Evolutionary conservation across 768 basidiomycete genomes (phyloP), one percentile per base, ranked within the genome.

Genomic region (Naganishia antarctica): DNA sequence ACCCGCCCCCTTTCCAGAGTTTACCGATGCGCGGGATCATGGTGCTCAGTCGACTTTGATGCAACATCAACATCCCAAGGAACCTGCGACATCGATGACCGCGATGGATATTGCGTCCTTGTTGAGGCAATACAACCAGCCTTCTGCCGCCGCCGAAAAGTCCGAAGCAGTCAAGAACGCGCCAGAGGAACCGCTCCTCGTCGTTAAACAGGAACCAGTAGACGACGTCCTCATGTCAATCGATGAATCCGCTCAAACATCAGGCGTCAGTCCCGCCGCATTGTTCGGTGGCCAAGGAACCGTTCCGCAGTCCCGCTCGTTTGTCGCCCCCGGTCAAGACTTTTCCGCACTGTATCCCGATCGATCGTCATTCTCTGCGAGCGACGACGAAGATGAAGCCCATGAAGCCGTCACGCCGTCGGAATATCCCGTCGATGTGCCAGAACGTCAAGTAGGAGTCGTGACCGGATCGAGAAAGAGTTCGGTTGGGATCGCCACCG

Each of bases 351-450:
- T 51, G 16, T 34, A 51, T 21, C 31, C 50, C 6, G 16, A 28
- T 31, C 50, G 21, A n/a, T n/a, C n/a, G n/a, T n/a, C n/a, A n/a
- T n/a, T n/a, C n/a, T n/a, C n/a, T n/a, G n/a, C n/a, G n/a, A n/a
- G n/a, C n/a, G n/a, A n/a, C n/a, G n/a, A n/a, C n/a, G 53, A 57
- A 57, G 53, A 57, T 25, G 53, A 57, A 40, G 53, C 53, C 4
- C 53, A 57, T 37, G 53, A 57, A 57, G 53, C 25, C n/a, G 53
- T 57, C 23, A 57, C 53, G 12, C 53, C 53, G 5, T 44, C 43
- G 13, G 43, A 40, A 12, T n/a, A 40, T 26, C 53, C 12, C 23
- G 28, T 40, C 21, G n/a, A 32, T 15, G 34, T 8, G 40, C 13
- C n/a, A 57, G 9, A 9, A 2, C 21, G 15, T 41, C 53, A 40